These are phyloP conservation scores for Leccinum incarnatum DNA, from an alignment of 768 basidiomycete species.

Conservation along the genomic window DNA sequence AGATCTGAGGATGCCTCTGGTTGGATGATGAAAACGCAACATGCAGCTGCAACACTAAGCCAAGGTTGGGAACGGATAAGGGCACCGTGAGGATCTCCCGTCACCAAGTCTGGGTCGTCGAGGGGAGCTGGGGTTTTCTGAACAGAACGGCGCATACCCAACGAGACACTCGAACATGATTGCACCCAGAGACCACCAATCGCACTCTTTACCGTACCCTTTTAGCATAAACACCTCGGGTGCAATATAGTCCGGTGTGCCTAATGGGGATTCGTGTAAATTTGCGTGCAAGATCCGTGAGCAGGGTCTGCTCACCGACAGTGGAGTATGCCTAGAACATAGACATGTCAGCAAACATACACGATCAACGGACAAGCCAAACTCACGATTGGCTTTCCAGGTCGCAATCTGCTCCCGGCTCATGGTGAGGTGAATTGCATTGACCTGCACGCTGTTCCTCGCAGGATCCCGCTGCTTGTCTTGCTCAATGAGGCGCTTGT, in stretches of 20 bases:
- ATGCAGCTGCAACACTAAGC: conserved; percentile 44
- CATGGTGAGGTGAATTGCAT: conserved; percentile 96
- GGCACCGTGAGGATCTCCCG: conserved; percentile 18
- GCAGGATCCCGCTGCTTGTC: conserved; percentile 60
- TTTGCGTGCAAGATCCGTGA: neutral
- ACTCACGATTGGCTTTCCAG: conserved; percentile 96
- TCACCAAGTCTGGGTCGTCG: neutral
- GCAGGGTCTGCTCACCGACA: conserved; percentile 40
- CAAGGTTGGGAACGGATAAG: conserved; percentile 37
- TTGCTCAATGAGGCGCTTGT: conserved; percentile 86
- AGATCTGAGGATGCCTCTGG: conserved; percentile 43
- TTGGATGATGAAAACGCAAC: conserved; percentile 54
- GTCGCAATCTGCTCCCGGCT: conserved; percentile 95
- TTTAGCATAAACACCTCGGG: conserved; percentile 97
- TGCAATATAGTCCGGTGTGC: conserved; percentile 67
- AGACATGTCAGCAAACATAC: conserved; percentile 4
- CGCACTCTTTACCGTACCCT: conserved; percentile 97
- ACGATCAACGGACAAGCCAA: too few relatives aligned
- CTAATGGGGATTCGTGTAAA: conserved; percentile 14
- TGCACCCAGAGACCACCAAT: conserved; percentile 99
- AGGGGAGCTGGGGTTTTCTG: conserved; percentile 75
- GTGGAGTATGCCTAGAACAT: conserved; percentile 85
- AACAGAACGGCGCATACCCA: conserved; percentile 97
- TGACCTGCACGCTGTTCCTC: conserved; percentile 96
- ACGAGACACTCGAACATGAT: conserved; percentile 99